These are phyloP conservation scores for Irpex sp. DNA, from an alignment of 1,284 basidiomycete genomes.

Conservation along the genomic window DNA sequence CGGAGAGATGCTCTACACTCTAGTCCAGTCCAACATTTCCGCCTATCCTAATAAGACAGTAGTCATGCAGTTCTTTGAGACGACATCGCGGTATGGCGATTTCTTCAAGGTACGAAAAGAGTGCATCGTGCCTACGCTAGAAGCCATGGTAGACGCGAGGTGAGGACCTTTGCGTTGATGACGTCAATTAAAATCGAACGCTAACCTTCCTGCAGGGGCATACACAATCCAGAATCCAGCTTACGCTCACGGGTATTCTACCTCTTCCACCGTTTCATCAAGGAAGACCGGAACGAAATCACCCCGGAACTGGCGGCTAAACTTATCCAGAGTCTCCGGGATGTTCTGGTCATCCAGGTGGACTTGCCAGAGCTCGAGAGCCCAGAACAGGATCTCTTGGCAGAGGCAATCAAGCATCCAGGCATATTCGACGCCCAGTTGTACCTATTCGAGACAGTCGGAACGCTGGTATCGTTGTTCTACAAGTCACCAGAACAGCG, in stretches of 20 bases:
- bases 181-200: not conserved
- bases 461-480: conserved; percentile 79
- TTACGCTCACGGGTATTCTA: conserved; percentile 87
- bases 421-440: conserved; percentile 88
- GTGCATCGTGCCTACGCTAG: conserved; percentile 81
- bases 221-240: conserved; percentile 75
- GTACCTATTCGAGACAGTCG: conserved; percentile 93
- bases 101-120: conserved; percentile 94
- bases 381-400: conserved; percentile 59
- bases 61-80: conserved; percentile 94
- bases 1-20: conserved; percentile 85
- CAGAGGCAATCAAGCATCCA: conserved; percentile 77
- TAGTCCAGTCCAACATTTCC: conserved; percentile 83
- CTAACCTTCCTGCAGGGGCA: conserved; percentile 58
- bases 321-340: conserved; percentile 75
- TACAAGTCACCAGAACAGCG: conserved; percentile 72
- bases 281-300: conserved; percentile 80
- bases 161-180: conserved; percentile 24
- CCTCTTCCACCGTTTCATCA: conserved; percentile 92
- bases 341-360: conserved; percentile 63
- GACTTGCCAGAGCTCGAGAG: conserved; percentile 68
- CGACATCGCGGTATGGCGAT: conserved; percentile 87
- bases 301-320: conserved; percentile 68
- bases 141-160: conserved; percentile 86
- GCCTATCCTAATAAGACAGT: conserved; percentile 86